Evolutionary conservation across 1,284 basidiomycete species (phyloP).

Genomic region (Agroathelia rolfsii): DNA sequence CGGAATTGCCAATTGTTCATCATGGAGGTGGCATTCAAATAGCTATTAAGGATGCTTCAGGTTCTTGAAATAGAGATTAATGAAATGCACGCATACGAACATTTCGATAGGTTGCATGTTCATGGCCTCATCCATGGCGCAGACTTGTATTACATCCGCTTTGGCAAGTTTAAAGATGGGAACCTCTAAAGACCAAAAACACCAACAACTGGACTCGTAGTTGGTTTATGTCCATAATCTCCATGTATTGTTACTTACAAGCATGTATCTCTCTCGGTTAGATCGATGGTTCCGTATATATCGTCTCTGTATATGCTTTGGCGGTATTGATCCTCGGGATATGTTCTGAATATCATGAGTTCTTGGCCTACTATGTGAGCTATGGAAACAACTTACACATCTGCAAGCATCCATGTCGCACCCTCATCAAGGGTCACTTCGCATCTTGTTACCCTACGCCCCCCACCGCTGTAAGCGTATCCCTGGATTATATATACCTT

Average conservation of each 20-base stretch:
- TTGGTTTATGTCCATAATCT: neutral
- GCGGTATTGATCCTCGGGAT: slow-evolving; percentile 51
- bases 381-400: slow-evolving; percentile 23
- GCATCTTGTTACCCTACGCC: slow-evolving; percentile 48
- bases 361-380: neutral
- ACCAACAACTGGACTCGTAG: slow-evolving; percentile 40
- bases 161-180: slow-evolving; percentile 25
- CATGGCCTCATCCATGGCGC: slow-evolving; percentile 49
- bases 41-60: slow-evolving; percentile 16
- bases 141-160: slow-evolving; percentile 35
- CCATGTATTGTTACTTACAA: slow-evolving; percentile 22
- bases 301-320: slow-evolving; percentile 17
- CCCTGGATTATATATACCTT: slow-evolving; percentile 34
- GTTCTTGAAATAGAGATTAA: too few species aligned
- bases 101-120: slow-evolving; percentile 41
- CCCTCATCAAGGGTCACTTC: slow-evolving; percentile 58
- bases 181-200: slow-evolving; percentile 48
- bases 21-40: slow-evolving; percentile 46
- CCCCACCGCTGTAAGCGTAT: slow-evolving; percentile 64
- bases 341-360: slow-evolving; percentile 13
- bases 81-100: slow-evolving; percentile 16
- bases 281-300: slow-evolving; percentile 30
- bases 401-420: slow-evolving; percentile 38
- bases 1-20: slow-evolving; percentile 54
- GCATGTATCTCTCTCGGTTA: slow-evolving; percentile 43